A percentile compares a stretch with the other conserved stretches of the same genome.
Evolutionary conservation across 192 early-diverging fungal genomes (phyloP).

Genomic region (Coemansia sp.): DNA sequence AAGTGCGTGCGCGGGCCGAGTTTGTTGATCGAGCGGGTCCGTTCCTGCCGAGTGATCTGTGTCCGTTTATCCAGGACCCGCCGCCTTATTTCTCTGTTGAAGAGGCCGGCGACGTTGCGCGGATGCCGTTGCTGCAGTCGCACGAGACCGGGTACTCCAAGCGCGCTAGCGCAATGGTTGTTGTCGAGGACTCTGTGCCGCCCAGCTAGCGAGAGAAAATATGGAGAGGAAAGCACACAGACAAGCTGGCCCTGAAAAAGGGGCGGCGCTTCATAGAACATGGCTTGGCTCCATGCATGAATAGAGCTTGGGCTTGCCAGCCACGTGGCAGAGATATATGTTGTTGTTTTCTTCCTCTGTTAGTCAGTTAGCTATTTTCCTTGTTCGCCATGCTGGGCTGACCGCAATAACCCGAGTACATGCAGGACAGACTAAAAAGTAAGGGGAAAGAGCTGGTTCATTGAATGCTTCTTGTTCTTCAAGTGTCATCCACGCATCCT

Average conservation of each 20-base stretch:
- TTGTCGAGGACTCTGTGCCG: not conserved
- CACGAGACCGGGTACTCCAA: slow-evolving; percentile 47
- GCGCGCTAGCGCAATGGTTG: not conserved
- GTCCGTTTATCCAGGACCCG: slow-evolving; percentile 57
- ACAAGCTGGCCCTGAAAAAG: not conserved
- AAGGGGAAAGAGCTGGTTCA: no score
- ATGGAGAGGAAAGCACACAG: not conserved
- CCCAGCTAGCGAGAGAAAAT: not conserved
- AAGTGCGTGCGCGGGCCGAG: slow-evolving; percentile 27
- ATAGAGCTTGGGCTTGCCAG: not conserved
- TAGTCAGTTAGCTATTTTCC: no score
- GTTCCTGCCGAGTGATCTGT: slow-evolving; percentile 54
- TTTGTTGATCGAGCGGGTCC: slow-evolving; percentile 48
- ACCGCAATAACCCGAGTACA: no score
- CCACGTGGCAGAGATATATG: no score
- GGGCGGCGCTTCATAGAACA: not conserved
- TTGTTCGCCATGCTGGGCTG: no score
- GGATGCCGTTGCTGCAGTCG: slow-evolving; percentile 47
- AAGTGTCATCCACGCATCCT: no score
- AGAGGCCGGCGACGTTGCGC: slow-evolving; percentile 34
- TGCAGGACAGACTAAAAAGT: no score
- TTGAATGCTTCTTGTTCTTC: no score
- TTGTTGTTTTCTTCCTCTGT: no score
- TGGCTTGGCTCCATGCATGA: not conserved
- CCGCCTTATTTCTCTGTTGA: slow-evolving; percentile 42